Percentiles rank a stretch among this genome's conserved stretches.
Conservation (phyloP, 2,329 filamentous ascomycete genomes). For the Ophiostoma perfectum region DNA sequence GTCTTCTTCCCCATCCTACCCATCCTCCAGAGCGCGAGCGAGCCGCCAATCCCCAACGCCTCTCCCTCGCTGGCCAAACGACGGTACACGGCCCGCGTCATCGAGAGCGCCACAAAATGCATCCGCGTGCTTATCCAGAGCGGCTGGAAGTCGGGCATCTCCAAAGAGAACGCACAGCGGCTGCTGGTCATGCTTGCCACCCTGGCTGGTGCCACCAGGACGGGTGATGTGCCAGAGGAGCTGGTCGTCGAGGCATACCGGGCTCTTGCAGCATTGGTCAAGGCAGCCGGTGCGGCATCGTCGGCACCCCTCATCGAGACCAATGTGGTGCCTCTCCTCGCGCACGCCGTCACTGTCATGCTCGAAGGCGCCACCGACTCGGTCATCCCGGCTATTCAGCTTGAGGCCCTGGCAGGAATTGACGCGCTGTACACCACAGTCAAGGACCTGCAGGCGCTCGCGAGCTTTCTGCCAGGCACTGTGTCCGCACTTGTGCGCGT, state of each 20-base stretch:
- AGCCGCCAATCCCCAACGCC: neutral
- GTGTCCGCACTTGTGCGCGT: conserved; percentile 75
- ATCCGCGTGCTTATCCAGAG: conserved; percentile 65
- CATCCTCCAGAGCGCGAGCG: conserved; percentile 62
- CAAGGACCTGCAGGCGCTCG: conserved; percentile 66
- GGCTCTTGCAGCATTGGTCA: conserved; percentile 63
- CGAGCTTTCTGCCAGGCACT: conserved; percentile 81
- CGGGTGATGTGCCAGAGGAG: conserved; percentile 59
- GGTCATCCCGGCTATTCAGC: conserved; percentile 61
- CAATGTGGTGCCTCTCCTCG: conserved; percentile 68
- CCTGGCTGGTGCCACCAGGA: conserved; percentile 39
- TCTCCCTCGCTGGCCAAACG: neutral
- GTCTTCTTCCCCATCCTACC: conserved; percentile 89
- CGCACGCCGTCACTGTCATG: conserved; percentile 74
- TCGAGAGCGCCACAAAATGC: conserved; percentile 73
- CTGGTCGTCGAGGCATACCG: conserved; percentile 64
- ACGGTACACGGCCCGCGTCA: conserved; percentile 50
- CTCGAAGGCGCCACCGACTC: conserved; percentile 67
- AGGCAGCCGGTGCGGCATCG: conserved; percentile 43
- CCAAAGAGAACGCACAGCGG: conserved; percentile 32
- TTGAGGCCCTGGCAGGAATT: conserved; percentile 62
- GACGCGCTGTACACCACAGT: conserved; percentile 58
- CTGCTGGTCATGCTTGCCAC: conserved; percentile 8
- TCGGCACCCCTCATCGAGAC: conserved; percentile 44
- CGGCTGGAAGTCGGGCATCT: conserved; percentile 72